phyloP scores from a whole-genome alignment of 176 grass and related monocot genomes.

The Aegilops speltoides region DNA sequence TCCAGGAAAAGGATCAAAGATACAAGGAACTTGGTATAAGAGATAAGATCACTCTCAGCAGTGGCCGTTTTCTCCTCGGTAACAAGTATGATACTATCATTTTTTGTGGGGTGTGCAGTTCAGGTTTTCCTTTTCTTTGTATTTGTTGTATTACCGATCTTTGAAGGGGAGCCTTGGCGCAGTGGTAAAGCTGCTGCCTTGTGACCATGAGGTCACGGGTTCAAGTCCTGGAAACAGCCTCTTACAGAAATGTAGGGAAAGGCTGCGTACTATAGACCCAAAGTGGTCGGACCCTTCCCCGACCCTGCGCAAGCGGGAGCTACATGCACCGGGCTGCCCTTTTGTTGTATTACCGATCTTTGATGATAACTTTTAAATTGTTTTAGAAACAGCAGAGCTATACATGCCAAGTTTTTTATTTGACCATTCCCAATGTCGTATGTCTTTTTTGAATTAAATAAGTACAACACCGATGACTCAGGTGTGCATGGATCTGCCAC shows the following conservation, averaged over 20 bases:
- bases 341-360: slow-evolving; percentile 5
- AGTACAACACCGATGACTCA: neutral
- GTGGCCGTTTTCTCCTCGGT: slow-evolving; percentile 98
- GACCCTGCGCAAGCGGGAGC: too few relatives aligned
- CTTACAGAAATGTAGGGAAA: too few relatives aligned
- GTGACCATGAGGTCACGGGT: too few relatives aligned
- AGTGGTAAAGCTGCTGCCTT: too few relatives aligned
- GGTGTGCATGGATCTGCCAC: neutral
- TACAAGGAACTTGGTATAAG: slow-evolving; percentile 99
- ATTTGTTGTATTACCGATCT: slow-evolving; percentile 9
- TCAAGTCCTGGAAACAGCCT: too few relatives aligned
- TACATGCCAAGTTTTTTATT: neutral
- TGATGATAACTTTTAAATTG: neutral
- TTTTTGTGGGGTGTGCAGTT: slow-evolving; percentile 8
- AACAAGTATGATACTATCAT: slow-evolving; percentile 82
- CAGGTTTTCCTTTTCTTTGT: neutral
- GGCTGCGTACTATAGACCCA: too few relatives aligned
- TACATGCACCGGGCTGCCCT: too few relatives aligned
- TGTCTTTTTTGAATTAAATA: neutral
- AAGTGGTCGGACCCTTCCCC: too few relatives aligned
- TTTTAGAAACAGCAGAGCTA: neutral
- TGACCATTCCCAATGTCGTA: neutral
- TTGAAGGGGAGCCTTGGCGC: too few relatives aligned
- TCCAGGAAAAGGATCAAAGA: slow-evolving; percentile 98
- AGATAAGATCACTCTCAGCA: slow-evolving; percentile 99